Base-by-base conservation (phyloP, 306 rosid species). In the Trifolium repens region DNA sequence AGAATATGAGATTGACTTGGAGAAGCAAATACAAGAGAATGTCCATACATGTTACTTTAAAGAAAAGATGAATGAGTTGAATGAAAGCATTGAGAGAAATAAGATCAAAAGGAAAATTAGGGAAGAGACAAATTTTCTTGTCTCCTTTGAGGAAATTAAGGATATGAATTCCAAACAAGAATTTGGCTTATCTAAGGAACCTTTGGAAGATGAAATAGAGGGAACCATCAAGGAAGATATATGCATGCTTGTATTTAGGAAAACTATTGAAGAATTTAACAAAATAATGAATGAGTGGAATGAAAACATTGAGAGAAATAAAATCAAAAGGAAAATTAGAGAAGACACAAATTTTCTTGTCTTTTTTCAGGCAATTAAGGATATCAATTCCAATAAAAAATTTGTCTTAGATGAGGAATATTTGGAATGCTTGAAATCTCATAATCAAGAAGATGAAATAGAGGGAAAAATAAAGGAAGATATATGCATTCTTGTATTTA, bases 241-340 rank as follows among this genome's bases (percentile, higher is more conserved):
- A 69, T 54, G 79, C 49, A 37, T 24, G 74, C 37, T 82, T 78
- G 26, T 88, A 59, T 79, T 72, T 10, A 59, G 58, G 50, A 24
- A 85, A 72, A 85, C 60, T 72, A 9, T 70, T 10, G 79, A 83
- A 64, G 85, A 82, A 78, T 67, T 81, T 83, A 83, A 74, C 72
- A 80, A 64, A 77, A 40, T 32, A 68, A 42, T 81, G 37, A 64
- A 69, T 63, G 91, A 86, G 80, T 79, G 80, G 89, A 84, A 87
- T 55, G 87, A 79, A 39, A 68, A 26, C 42, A 62, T 9, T 30
- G 89, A 83, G 63, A 75, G 43, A 46, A n/a, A 79, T 50, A 69
- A 59, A 68, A 63, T 75, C 17, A 89, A 88, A 79, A 62, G 84
- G 47, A 84, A 76, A 26, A 79, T 69, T 10, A 75, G 92, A 76